These are phyloP conservation scores for Zygoascus flipseniorum DNA, from an alignment of 805 yeast species.

Conservation along the genomic window DNA sequence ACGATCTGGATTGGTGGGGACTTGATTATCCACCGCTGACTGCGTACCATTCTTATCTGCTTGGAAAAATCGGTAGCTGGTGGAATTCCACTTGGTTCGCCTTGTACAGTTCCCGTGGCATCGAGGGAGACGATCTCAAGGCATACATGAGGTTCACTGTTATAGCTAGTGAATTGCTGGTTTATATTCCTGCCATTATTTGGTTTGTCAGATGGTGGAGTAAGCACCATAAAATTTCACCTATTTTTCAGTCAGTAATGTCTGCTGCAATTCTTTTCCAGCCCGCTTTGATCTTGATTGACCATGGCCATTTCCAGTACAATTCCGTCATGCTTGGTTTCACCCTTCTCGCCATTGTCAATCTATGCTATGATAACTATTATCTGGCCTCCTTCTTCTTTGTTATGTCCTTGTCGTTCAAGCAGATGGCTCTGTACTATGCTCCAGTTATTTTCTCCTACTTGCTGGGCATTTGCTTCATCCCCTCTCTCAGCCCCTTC, in stretches of 20 bases:
- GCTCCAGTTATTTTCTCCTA: slow-evolving; percentile 83
- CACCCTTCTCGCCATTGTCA: slow-evolving; percentile 57
- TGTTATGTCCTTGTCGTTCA: slow-evolving; percentile 70
- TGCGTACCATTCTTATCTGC: slow-evolving; percentile 79
- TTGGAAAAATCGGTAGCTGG: slow-evolving; percentile 61
- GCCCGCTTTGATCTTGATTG: slow-evolving; percentile 75
- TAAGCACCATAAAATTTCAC: slow-evolving; percentile 41
- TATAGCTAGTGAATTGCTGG: slow-evolving; percentile 59
- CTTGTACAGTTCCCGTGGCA: slow-evolving; percentile 64
- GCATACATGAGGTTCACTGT: slow-evolving; percentile 81
- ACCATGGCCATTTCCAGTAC: slow-evolving; percentile 96
- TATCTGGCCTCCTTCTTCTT: slow-evolving; percentile 69
- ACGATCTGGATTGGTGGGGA: slow-evolving; percentile 91
- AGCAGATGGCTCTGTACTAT: slow-evolving; percentile 93
- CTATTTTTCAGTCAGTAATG: slow-evolving; percentile 69
- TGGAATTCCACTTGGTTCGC: slow-evolving; percentile 69
- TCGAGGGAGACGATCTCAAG: slow-evolving; percentile 58
- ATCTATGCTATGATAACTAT: slow-evolving; percentile 54
- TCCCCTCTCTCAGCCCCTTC: slow-evolving; percentile 39
- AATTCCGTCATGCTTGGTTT: slow-evolving; percentile 92
- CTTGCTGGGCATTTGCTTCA: slow-evolving; percentile 48
- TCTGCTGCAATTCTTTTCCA: slow-evolving; percentile 75
- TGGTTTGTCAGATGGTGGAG: slow-evolving; percentile 67
- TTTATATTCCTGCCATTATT: slow-evolving; percentile 75
- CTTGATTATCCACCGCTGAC: slow-evolving; percentile 96